Evolutionary conservation across 768 basidiomycete genomes (phyloP).

Genomic region (Trametes cubensis): DNA sequence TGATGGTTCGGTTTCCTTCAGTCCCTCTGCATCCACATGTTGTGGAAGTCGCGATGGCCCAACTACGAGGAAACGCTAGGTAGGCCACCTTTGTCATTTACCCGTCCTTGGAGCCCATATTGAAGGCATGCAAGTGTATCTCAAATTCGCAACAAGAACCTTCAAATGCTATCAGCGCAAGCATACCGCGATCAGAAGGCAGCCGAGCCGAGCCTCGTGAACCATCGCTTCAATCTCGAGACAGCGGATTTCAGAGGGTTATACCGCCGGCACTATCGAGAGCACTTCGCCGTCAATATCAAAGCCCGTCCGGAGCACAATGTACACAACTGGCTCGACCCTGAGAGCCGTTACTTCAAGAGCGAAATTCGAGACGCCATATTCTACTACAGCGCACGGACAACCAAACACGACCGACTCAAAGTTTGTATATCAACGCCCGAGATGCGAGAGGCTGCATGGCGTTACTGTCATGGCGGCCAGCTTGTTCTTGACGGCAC

Average conservation of each 20-base stretch:
- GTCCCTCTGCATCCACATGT: conserved; percentile 40
- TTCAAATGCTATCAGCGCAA: too few relatives aligned
- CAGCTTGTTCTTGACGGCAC: conserved; percentile 22
- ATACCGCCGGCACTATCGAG: too few relatives aligned
- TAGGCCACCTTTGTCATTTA: too few relatives aligned
- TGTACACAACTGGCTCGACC: conserved; percentile 31
- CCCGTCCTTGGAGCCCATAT: too few relatives aligned
- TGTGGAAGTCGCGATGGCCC: conserved; percentile 26
- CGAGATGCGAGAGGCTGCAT: conserved; percentile 28
- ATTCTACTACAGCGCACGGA: conserved; percentile 34
- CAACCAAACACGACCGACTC: conserved; percentile 29
- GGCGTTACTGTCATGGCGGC: conserved; percentile 26
- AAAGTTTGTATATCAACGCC: conserved; percentile 37
- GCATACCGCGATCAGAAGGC: too few relatives aligned
- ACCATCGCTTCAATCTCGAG: too few relatives aligned
- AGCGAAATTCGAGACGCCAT: conserved; percentile 20
- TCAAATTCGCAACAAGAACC: too few relatives aligned
- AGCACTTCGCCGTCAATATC: not conserved
- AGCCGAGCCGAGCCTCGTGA: too few relatives aligned
- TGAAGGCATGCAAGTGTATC: too few relatives aligned
- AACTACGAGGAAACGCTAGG: not conserved
- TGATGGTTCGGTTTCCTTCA: conserved; percentile 27
- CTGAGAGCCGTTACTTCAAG: conserved; percentile 24
- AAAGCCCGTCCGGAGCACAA: conserved; percentile 21
- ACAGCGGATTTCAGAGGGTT: too few relatives aligned